A percentile compares a stretch with the other conserved stretches of the same genome.
Evolutionary conservation across 192 early-diverging fungal genomes (phyloP).

Genomic region (Podila horticola): DNA sequence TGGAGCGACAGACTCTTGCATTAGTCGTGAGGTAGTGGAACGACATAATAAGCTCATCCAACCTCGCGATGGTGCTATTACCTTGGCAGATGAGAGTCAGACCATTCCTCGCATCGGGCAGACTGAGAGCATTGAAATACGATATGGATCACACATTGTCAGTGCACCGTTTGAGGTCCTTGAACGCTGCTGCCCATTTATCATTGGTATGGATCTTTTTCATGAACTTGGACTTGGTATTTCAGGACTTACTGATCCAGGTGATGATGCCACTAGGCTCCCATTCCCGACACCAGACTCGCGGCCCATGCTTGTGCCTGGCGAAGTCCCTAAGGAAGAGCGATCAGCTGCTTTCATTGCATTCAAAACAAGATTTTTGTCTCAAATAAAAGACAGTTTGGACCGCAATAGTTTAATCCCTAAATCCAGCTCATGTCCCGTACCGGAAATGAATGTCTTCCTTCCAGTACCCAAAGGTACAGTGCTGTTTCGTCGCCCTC

Average conservation of each 20-base stretch:
- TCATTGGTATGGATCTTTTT: constrained; percentile 17
- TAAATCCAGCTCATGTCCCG: neutral
- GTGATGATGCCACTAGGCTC: no score
- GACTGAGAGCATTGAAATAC: neutral
- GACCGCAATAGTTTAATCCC: neutral
- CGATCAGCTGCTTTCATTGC: no score
- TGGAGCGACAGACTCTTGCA: neutral
- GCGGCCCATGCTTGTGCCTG: no score
- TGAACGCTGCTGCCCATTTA: neutral
- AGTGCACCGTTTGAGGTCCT: neutral
- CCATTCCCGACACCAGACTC: no score
- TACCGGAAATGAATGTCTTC: constrained; percentile 26
- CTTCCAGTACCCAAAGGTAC: constrained; percentile 15
- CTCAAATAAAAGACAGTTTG: no score
- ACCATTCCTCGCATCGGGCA: neutral
- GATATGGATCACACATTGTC: neutral
- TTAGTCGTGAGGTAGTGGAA: neutral
- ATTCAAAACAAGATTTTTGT: no score
- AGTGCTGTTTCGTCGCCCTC: constrained; percentile 3
- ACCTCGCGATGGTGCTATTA: neutral
- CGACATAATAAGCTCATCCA: neutral
- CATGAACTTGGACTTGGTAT: constrained; percentile 10
- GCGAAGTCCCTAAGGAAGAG: no score
- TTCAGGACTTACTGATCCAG: neutral
- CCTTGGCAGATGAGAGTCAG: neutral